Percentiles rank a stretch among this genome's conserved stretches.
phyloP scores from a whole-genome alignment of 75 land plant species.

The Pinus albicaulis region DNA sequence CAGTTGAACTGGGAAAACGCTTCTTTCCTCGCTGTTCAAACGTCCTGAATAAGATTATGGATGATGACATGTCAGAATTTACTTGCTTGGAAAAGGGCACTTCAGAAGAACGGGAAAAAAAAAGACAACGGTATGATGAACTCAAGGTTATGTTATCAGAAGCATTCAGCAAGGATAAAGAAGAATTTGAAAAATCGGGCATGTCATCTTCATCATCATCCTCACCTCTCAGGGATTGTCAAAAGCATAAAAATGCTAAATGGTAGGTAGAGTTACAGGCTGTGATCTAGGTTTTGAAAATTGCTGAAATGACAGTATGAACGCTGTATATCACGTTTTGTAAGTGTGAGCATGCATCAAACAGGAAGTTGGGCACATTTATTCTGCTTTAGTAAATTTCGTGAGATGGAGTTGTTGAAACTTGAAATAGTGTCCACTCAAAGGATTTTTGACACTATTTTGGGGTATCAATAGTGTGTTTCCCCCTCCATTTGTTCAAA shows the following conservation, averaged over 20 bases:
- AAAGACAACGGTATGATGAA: conserved; percentile 47
- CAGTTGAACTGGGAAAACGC: conserved; percentile 72
- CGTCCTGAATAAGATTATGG: conserved; percentile 71
- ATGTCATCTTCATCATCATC: conserved; percentile 49
- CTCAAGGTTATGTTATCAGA: conserved; percentile 49
- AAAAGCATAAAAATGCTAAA: background rate
- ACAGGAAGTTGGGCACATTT: too few species aligned
- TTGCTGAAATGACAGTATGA: too few species aligned
- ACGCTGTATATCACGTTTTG: too few species aligned
- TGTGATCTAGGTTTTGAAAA: too few species aligned
- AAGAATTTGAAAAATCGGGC: conserved; percentile 13
- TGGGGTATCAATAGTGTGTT: too few species aligned
- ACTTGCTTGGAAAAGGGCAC: conserved; percentile 43
- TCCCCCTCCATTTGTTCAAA: too few species aligned
- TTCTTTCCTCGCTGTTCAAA: conserved; percentile 74
- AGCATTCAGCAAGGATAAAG: conserved; percentile 68
- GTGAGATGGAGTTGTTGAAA: too few species aligned
- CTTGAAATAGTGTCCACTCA: too few species aligned
- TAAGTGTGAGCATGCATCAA: too few species aligned
- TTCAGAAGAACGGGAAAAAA: conserved; percentile 45
- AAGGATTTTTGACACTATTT: too few species aligned
- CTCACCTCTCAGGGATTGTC: conserved; percentile 16
- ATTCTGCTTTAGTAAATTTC: too few species aligned
- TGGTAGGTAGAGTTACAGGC: too few species aligned
- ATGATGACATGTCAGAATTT: conserved; percentile 49